phyloP scores from a whole-genome alignment of 208 protist species.

The Trypanosoma caninum region DNA sequence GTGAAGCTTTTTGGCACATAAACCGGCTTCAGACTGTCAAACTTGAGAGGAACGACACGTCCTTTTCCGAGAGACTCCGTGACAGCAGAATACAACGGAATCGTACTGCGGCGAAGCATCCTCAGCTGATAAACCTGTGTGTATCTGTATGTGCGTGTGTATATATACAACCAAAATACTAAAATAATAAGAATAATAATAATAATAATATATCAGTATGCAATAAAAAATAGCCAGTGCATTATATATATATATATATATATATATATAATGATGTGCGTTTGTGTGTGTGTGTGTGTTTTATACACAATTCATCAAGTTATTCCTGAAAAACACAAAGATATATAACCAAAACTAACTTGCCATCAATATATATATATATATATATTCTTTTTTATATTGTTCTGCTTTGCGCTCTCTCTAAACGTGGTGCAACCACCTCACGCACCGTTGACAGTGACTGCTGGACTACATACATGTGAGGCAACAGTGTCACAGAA shows the following conservation, averaged over 20 bases:
- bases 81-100: constrained; percentile 54
- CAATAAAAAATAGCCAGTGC: background rate
- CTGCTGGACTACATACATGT: constrained; percentile 14
- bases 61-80: constrained; percentile 70
- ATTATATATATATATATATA: no score
- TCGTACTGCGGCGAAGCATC: constrained; percentile 67
- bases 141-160: constrained; percentile 2
- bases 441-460: constrained; percentile 16
- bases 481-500: constrained; percentile 18
- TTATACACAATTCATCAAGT: no score
- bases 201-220: background rate
- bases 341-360: no score
- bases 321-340: no score
- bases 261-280: no score
- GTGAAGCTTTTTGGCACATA: constrained; percentile 81
- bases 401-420: constrained; percentile 2
- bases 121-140: background rate
- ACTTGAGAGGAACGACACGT: constrained; percentile 77
- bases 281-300: no score
- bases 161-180: background rate
- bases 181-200: constrained; percentile 11
- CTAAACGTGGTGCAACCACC: constrained; percentile 18
- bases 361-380: no score
- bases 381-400: background rate
- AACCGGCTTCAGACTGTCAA: constrained; percentile 70